Evolutionary conservation across 164 flowering plant species (phyloP).

Genomic region (Pachysandra terminalis): DNA sequence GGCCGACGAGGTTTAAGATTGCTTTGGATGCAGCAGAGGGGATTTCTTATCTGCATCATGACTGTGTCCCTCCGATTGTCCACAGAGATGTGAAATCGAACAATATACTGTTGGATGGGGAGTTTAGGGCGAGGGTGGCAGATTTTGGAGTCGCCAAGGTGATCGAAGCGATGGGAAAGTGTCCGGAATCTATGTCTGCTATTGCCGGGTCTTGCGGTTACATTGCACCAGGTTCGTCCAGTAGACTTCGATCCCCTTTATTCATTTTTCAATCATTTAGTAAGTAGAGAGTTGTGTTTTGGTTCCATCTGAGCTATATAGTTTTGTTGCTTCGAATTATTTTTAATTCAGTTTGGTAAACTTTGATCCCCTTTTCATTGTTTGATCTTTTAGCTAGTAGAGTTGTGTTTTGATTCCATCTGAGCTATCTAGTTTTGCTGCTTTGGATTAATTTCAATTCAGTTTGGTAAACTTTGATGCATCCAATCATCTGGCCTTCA

Average conservation of each 20-base stretch:
- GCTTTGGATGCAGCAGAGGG: constrained; percentile 77
- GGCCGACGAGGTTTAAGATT: constrained; percentile 62
- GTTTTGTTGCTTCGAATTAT: not conserved
- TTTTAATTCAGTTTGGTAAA: too few relatives aligned
- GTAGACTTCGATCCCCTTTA: not conserved
- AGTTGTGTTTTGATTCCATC: constrained; percentile 2
- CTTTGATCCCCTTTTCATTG: too few relatives aligned
- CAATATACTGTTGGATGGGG: constrained; percentile 64
- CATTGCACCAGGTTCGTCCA: constrained; percentile 71
- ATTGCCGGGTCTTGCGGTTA: constrained; percentile 87
- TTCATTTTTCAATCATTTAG: not conserved
- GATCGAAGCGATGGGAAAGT: constrained; percentile 45
- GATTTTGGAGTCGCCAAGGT: constrained; percentile 82
- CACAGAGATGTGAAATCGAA: constrained; percentile 76
- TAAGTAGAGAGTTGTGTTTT: not conserved
- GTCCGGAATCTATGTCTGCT: constrained; percentile 60
- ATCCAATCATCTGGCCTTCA: too few relatives aligned
- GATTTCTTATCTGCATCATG: constrained; percentile 72
- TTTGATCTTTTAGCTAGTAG: not conserved
- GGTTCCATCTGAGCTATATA: not conserved
- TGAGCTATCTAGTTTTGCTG: too few relatives aligned
- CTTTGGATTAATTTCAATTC: too few relatives aligned
- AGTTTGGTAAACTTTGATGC: too few relatives aligned
- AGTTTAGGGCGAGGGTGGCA: constrained; percentile 61
- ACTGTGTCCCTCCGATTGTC: constrained; percentile 71